Evolutionary conservation across 2,329 filamentous ascomycete species (phyloP), one percentile per base, ranked within the genome.

Genomic region (Pezicula radicicola): DNA sequence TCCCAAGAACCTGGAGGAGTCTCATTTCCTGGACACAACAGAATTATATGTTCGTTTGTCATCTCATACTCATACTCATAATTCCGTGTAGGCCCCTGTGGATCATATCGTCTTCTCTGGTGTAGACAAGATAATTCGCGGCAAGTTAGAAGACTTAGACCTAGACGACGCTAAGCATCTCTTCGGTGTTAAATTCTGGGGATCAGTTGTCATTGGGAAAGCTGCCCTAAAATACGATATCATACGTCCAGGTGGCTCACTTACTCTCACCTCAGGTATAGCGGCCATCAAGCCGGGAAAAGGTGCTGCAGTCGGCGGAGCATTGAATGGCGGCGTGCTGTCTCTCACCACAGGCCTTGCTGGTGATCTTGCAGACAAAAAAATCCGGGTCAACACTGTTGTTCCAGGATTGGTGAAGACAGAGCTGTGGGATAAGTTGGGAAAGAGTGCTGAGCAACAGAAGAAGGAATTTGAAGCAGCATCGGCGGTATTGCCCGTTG

Each of bases 381-480:
- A 83, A 0, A 67, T 87, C 4, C 70, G 85, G 4, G 83, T 87
- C 36, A 88, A 88, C 62, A 65, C 77, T 2, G 79, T 88, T 1
- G 71, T 68, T 44, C 83, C 83, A 0, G 85, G 84, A 0, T 70
- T 74, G 0, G 72, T 79, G 0, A 64, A 73, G 37, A 83, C 78
- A 3, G 74, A 75, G 47, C 51, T 81, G 15, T 76, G 68, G 69
- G 66, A 65, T 2, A 53, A 58, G 42, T 40, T 57, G 27, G 55
- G 58, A 27, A 55, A 51, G 50, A 57, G 43, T 8, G 65, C 68
- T 13, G 61, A 65, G 16, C 58, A 59, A 12, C 60, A 60, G 44
- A 61, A 69, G 13, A 55, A 52, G 15, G 60, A 54, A 28, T 61
- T 57, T 52, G 55, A 52, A 19, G 48, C 54, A 18, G 21, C 27